A percentile compares a stretch with the other conserved stretches of the same genome.
Conservation (phyloP, 495 filamentous ascomycete species). For the Corynascus novoguineensis region DNA sequence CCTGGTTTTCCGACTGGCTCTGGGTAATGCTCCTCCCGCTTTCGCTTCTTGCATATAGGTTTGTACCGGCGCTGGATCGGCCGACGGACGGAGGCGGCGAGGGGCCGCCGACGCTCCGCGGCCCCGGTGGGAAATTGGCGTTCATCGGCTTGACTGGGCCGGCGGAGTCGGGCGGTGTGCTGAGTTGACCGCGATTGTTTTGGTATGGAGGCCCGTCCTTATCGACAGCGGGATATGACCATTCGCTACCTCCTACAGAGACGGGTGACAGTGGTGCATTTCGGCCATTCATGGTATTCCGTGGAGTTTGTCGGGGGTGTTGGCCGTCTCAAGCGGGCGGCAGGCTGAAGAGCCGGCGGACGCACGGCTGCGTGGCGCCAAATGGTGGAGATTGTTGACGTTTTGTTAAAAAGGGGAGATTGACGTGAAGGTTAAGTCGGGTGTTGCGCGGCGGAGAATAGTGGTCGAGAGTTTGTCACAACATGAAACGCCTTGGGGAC, state of each 20-base stretch:
- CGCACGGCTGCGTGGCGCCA: conserved; percentile 10
- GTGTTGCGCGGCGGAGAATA: background rate
- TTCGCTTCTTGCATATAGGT: conserved; percentile 58
- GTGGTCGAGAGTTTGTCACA: conserved; percentile 12
- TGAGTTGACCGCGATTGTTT: conserved; percentile 57
- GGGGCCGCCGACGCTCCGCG: conserved; percentile 54
- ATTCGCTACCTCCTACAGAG: conserved; percentile 78
- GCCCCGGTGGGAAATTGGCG: conserved; percentile 45
- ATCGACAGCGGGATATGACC: conserved; percentile 65
- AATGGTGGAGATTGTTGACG: conserved; percentile 6
- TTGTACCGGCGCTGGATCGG: conserved; percentile 66
- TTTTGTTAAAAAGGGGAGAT: background rate
- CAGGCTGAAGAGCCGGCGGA: background rate
- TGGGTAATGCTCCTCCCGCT: conserved; percentile 48
- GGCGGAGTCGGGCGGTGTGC: conserved; percentile 65
- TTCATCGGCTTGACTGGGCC: conserved; percentile 57
- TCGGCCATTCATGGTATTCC: conserved; percentile 44
- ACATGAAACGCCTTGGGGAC: conserved; percentile 21
- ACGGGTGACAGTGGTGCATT: conserved; percentile 74
- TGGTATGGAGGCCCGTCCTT: conserved; percentile 48
- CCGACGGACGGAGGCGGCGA: conserved; percentile 85
- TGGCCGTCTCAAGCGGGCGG: conserved; percentile 19
- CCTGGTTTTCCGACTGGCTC: conserved; percentile 43
- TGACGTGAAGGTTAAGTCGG: background rate
- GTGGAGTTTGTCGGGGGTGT: conserved; percentile 12